Evolutionary conservation across 2,329 filamentous ascomycete genomes (phyloP).

Genomic region (Alternaria rosae): DNA sequence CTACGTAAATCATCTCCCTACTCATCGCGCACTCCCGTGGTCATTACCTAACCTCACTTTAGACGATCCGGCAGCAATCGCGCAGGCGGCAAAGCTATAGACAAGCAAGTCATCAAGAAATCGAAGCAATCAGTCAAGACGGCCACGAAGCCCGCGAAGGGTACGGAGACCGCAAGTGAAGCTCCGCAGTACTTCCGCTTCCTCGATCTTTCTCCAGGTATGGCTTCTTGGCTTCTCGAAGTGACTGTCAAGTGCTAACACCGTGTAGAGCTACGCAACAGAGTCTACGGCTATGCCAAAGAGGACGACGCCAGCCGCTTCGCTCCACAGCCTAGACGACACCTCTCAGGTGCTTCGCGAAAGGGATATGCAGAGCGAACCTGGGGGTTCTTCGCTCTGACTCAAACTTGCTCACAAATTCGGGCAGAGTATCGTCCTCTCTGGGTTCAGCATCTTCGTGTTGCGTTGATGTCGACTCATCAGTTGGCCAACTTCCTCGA

Average conservation of each 20-base stretch:
- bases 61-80: background rate
- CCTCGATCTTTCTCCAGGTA: background rate
- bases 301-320: background rate
- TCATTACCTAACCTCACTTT: background rate
- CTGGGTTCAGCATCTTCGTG: background rate
- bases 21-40: background rate
- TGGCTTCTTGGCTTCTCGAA: background rate
- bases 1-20: background rate
- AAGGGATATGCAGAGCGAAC: no score
- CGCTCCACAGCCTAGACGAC: background rate
- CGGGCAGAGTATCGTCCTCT: slow-evolving; percentile 10
- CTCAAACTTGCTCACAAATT: background rate
- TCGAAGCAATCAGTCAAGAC: background rate
- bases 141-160: background rate
- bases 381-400: background rate
- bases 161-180: background rate
- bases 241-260: background rate
- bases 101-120: background rate
- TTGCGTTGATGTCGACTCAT: background rate
- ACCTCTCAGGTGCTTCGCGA: no score
- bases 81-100: background rate
- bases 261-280: background rate
- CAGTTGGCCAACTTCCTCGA: background rate
- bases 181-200: background rate
- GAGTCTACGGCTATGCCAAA: background rate